A percentile compares a stretch with the other conserved stretches of the same genome.
phyloP scores from a whole-genome alignment of 192 early-diverging fungal species.

The Geranomyces michiganensis region DNA sequence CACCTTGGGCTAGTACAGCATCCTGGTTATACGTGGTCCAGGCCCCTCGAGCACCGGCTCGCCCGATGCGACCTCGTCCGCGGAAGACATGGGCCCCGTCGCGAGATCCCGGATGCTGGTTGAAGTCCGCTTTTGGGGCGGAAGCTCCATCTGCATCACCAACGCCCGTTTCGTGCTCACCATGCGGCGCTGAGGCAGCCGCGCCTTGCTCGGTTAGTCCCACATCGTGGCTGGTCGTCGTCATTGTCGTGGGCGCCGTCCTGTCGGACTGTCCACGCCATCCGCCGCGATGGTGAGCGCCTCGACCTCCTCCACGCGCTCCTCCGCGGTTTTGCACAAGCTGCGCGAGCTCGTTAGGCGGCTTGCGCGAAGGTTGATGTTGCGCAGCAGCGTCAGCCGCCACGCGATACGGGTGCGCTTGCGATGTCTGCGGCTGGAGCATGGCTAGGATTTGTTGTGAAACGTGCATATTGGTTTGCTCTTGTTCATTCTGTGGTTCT shows the following conservation, averaged over 20 bases:
- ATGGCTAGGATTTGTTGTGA: slow-evolving; percentile 27
- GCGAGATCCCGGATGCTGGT: too few relatives aligned
- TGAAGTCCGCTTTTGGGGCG: too few relatives aligned
- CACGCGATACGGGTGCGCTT: slow-evolving; percentile 20
- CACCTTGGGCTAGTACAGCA: too few relatives aligned
- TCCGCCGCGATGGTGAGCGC: not conserved
- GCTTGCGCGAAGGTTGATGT: not conserved
- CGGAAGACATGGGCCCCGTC: too few relatives aligned
- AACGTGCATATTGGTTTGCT: slow-evolving; percentile 7
- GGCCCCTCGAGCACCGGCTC: not conserved
- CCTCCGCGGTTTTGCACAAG: slow-evolving; percentile 11
- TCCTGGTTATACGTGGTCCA: not conserved
- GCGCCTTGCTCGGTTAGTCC: not conserved
- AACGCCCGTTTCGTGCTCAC: not conserved
- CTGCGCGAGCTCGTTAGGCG: slow-evolving; percentile 25
- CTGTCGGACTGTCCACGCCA: not conserved
- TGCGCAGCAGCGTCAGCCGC: not conserved
- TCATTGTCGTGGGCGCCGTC: not conserved
- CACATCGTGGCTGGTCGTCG: not conserved
- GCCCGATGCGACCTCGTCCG: not conserved
- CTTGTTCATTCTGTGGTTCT: not conserved
- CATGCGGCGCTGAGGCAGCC: not conserved
- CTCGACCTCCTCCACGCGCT: not conserved
- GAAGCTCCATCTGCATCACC: too few relatives aligned
- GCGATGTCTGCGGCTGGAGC: slow-evolving; percentile 21